Conservation (phyloP, 176 grass and related monocot genomes). For the Aegilops longissima region DNA sequence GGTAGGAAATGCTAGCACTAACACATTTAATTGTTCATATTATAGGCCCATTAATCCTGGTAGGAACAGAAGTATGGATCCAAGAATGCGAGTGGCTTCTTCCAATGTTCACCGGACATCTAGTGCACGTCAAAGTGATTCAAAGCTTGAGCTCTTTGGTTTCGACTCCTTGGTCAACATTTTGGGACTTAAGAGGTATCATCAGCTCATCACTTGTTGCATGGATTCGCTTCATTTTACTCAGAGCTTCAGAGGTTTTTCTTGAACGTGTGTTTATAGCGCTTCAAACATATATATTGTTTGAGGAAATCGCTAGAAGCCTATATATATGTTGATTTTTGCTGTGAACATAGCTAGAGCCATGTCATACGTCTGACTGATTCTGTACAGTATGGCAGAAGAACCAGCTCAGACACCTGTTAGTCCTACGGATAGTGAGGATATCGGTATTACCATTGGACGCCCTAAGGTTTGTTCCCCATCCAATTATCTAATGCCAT, state of each 20-base stretch:
- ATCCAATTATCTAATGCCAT: background rate
- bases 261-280: background rate
- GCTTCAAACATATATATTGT: background rate
- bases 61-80: constrained; percentile 29
- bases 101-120: constrained; percentile 40
- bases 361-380: constrained; percentile 20
- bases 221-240: background rate
- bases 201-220: background rate
- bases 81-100: constrained; percentile 43
- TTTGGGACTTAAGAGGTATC: constrained; percentile 90
- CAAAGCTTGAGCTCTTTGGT: constrained; percentile 93
- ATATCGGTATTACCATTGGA: constrained; percentile 53
- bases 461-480: constrained; percentile 48
- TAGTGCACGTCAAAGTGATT: constrained; percentile 62
- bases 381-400: constrained; percentile 80
- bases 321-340: background rate
- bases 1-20: background rate
- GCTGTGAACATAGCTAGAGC: background rate
- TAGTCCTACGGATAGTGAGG: constrained; percentile 62
- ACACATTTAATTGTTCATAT: background rate
- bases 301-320: constrained; percentile 11
- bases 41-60: constrained; percentile 52
- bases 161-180: constrained; percentile 89
- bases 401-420: constrained; percentile 53
- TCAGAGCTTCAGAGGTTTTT: background rate